A percentile compares a stretch with the other conserved stretches of the same genome.
phyloP scores from a whole-genome alignment of 164 flowering plant genomes.

The Vitis rupestris region DNA sequence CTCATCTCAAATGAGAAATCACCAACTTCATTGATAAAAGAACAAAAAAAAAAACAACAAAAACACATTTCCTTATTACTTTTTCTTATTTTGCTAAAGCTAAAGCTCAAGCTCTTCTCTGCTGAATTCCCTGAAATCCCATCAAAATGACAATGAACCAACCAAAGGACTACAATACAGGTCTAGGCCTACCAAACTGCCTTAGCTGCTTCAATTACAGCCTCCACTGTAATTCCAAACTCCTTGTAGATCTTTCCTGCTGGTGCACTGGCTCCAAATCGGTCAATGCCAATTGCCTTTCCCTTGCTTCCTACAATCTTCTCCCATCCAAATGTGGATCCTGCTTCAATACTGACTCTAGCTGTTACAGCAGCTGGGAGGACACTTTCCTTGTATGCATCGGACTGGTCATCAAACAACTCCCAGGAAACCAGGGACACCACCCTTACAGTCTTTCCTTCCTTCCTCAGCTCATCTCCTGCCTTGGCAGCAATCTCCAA shows the following conservation, averaged over 20 bases:
- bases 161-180: too few species aligned
- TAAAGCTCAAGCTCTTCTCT: too few species aligned
- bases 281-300: slow-evolving; percentile 85
- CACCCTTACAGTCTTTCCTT: slow-evolving; percentile 89
- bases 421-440: slow-evolving; percentile 94
- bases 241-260: slow-evolving; percentile 80
- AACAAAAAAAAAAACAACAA: too few species aligned
- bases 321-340: slow-evolving; percentile 90
- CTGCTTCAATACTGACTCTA: slow-evolving; percentile 94
- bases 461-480: slow-evolving; percentile 80
- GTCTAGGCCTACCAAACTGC: slow-evolving; percentile 27
- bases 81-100: too few species aligned
- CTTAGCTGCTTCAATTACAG: slow-evolving; percentile 71
- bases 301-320: slow-evolving; percentile 79
- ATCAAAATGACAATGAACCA: too few species aligned
- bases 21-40: too few species aligned
- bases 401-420: slow-evolving; percentile 85
- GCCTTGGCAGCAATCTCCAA: slow-evolving; percentile 87
- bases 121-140: too few species aligned
- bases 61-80: too few species aligned
- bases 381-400: slow-evolving; percentile 91
- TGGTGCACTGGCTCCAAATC: slow-evolving; percentile 90
- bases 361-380: slow-evolving; percentile 77
- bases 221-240: slow-evolving; percentile 67
- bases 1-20: too few species aligned